phyloP scores from a whole-genome alignment of 768 basidiomycete genomes.

The Flagelloscypha sp. region DNA sequence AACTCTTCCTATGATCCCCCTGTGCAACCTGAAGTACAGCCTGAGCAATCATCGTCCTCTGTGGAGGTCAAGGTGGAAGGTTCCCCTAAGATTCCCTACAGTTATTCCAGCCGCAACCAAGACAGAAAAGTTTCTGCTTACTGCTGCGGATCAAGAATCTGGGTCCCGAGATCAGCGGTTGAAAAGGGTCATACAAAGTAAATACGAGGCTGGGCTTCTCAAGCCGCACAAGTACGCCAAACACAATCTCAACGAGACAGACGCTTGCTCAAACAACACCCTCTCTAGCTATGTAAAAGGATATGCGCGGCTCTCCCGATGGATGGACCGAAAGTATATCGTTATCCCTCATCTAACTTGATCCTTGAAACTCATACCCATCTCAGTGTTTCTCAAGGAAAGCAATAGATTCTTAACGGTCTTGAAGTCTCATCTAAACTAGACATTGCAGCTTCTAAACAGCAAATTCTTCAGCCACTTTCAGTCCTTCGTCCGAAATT shows the following conservation, averaged over 20 bases:
- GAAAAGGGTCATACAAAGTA: conserved; percentile 86
- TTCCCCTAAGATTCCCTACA: conserved; percentile 32
- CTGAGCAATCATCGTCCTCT: conserved; percentile 9
- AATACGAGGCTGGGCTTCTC: conserved; percentile 91
- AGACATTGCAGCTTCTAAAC: conserved; percentile 84
- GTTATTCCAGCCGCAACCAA: conserved; percentile 69
- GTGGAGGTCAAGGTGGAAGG: conserved; percentile 25
- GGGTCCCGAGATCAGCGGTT: conserved; percentile 87
- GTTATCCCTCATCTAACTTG: neutral
- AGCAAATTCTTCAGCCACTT: conserved; percentile 84
- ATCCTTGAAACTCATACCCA: no score
- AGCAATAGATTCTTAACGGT: no score
- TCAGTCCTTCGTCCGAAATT: conserved; percentile 82
- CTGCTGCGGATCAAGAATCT: conserved; percentile 89
- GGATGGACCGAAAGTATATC: conserved; percentile 89
- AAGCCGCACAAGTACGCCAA: conserved; percentile 97
- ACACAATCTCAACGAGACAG: no score
- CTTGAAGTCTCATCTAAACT: no score
- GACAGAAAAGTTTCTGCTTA: conserved; percentile 84
- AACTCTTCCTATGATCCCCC: conserved; percentile 9
- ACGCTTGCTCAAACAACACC: no score
- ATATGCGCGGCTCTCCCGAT: conserved; percentile 81
- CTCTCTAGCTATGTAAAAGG: no score
- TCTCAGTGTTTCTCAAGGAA: no score
- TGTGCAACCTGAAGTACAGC: conserved; percentile 13